Percentiles rank a stretch among this genome's conserved stretches.
These are phyloP conservation scores for Salix exigua DNA, from an alignment of 345 rosid genomes.

Conservation along the genomic window DNA sequence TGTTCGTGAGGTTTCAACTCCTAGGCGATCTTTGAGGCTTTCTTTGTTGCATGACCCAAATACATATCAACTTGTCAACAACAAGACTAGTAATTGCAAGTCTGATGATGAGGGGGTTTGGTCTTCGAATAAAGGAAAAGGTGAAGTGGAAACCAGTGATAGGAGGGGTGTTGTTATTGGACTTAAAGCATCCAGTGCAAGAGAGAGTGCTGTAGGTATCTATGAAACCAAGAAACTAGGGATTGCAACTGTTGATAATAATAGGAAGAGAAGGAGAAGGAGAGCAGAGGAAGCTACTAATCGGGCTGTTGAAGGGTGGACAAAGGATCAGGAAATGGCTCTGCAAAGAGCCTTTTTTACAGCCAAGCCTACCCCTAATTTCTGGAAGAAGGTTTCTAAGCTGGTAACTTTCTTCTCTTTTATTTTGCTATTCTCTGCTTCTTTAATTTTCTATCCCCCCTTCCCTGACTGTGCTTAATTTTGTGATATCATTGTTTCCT, in stretches of 20 bases:
- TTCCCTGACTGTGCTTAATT: not conserved
- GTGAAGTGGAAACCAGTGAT: not conserved
- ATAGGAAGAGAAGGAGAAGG: slow-evolving; percentile 9
- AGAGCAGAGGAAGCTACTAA: slow-evolving; percentile 3
- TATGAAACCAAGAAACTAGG: not conserved
- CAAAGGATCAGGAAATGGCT: slow-evolving; percentile 59
- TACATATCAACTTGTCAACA: not conserved
- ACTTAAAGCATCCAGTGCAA: slow-evolving; percentile 1
- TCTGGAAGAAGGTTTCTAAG: slow-evolving; percentile 80
- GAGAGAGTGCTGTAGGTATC: not conserved
- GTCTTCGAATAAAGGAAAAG: not conserved
- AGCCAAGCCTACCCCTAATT: slow-evolving; percentile 64
- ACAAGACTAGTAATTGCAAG: slow-evolving; percentile 1
- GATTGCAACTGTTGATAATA: not conserved
- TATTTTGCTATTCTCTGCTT: not conserved
- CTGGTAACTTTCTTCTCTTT: slow-evolving; percentile 36
- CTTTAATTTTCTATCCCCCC: not conserved
- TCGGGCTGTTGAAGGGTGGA: slow-evolving; percentile 47
- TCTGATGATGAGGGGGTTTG: not conserved
- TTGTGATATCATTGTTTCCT: not conserved
- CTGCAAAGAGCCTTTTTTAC: slow-evolving; percentile 72
- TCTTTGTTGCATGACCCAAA: slow-evolving; percentile 2
- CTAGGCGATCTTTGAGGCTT: slow-evolving; percentile 18
- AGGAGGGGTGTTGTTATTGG: slow-evolving; percentile 1
- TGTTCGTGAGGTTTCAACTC: not conserved